These are phyloP conservation scores for Pseudogymnoascus sp. DNA, from an alignment of 2,329 filamentous ascomycete genomes.

Conservation along the genomic window DNA sequence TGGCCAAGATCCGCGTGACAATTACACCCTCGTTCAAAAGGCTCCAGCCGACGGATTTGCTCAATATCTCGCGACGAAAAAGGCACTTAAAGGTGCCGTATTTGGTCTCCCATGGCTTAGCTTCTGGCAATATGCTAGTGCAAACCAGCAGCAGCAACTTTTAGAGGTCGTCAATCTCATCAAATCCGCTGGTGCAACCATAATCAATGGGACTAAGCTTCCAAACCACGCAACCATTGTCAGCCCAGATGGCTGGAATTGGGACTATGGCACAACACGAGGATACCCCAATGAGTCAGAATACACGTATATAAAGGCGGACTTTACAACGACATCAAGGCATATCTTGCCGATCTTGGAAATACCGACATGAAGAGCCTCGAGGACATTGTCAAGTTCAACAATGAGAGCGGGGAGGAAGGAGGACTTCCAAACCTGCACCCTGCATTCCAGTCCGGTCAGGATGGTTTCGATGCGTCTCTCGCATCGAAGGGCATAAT, in stretches of 20 bases:
- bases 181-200: constrained; percentile 52
- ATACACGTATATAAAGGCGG: constrained; percentile 64
- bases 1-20: constrained; percentile 55
- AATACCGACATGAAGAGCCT: constrained; percentile 47
- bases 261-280: constrained; percentile 57
- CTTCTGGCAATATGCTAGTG: constrained; percentile 58
- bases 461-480: constrained; percentile 62
- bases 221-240: constrained; percentile 55
- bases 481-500: constrained; percentile 51
- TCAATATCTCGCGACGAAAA: constrained; percentile 42
- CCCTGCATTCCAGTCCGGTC: constrained; percentile 61
- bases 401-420: constrained; percentile 57
- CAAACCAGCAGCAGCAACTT: constrained; percentile 48
- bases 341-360: constrained; percentile 44
- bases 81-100: constrained; percentile 49
- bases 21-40: constrained; percentile 54
- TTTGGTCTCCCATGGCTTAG: constrained; percentile 67
- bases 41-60: constrained; percentile 50
- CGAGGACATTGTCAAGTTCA: constrained; percentile 59
- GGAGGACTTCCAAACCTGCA: constrained; percentile 54
- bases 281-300: constrained; percentile 65
- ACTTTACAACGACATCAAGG: constrained; percentile 50
- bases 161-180: constrained; percentile 46
- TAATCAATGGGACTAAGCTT: constrained; percentile 65
- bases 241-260: constrained; percentile 63